Base-by-base conservation (phyloP, 305 asterid species). In the Solanum hybrid region DNA sequence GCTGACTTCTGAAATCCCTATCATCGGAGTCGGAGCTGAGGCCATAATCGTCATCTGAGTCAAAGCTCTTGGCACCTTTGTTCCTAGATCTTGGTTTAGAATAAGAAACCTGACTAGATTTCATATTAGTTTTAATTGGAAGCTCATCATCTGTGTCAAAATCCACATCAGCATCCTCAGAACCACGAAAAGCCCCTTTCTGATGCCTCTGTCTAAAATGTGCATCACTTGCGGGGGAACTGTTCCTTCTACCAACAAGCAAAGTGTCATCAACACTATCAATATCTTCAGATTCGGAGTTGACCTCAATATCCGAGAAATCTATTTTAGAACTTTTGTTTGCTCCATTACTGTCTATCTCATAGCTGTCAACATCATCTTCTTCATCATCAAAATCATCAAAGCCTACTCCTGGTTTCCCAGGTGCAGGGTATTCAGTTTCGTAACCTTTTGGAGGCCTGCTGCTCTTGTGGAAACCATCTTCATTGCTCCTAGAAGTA, bases 321-420 rank as follows among this genome's bases (percentile, higher is more conserved):
- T 93, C 92, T 86, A 97, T 92, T 89, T 91, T 91, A 83, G 98
- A 89, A 92, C 89, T 89, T 90, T 91, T 94, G 9, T 90, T 92
- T 89, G 71, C 93, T 78, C 93, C 97, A 87, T 93, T 95, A 87
- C 92, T 90, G 91, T 94, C 98, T 90, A 97, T 69, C 90, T 97
- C 99, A 73, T 96, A 97, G 92, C 93, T 97, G 89, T 95, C 96
- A 71, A 97, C 89, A 90, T 95, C 96, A 90, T 96, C 97, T n/a
- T 95, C 99, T 64, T 96, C 98, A 82, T 97, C 99, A 89, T 96
- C 98, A 88, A 97, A 97, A 93, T 97, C 99, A 69, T 97, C 93
- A 94, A 97, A 96, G 87, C 99, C 99, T 37, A 69, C 36, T 89
- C 94, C 93, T 18, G 93, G 90, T 88, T 92, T 93, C 86, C 33